Percentiles rank a stretch among this genome's conserved stretches.
Evolutionary conservation across 176 grass and related monocot genomes (phyloP).

Genomic region (Oryza coarctata): DNA sequence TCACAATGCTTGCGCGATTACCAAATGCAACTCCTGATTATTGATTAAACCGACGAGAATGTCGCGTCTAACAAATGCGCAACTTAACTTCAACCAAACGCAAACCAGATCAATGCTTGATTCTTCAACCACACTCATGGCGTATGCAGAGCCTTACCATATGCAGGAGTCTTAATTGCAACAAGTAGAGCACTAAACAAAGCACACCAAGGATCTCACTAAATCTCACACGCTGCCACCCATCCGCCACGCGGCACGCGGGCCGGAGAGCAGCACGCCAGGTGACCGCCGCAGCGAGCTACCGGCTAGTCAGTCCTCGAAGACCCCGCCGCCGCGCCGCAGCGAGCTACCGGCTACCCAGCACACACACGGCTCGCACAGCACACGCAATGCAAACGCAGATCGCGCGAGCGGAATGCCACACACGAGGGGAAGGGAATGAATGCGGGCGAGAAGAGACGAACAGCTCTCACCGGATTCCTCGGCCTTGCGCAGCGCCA

Average conservation of each 20-base stretch:
- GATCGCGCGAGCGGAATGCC: background rate
- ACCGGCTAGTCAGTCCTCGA: too few relatives aligned
- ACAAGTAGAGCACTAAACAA: background rate
- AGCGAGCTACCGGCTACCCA: too few relatives aligned
- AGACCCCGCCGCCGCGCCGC: too few relatives aligned
- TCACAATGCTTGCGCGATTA: background rate
- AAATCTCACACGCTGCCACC: background rate
- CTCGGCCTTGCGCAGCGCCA: constrained; percentile 77
- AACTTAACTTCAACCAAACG: background rate
- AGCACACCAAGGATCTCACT: background rate
- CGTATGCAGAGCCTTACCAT: background rate
- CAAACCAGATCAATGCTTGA: background rate
- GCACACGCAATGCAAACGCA: background rate
- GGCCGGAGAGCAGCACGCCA: background rate
- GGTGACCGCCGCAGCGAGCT: background rate
- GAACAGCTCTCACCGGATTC: constrained; percentile 56
- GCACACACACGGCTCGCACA: too few relatives aligned
- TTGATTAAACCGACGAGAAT: background rate
- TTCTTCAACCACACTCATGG: background rate
- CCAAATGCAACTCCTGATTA: background rate
- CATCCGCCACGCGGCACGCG: background rate
- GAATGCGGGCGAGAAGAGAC: background rate
- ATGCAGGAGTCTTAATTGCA: constrained; percentile 1
- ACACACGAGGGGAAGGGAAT: too few relatives aligned
- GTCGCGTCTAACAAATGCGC: background rate